These are phyloP conservation scores for Alternaria metachromatica DNA, from an alignment of 2,329 filamentous ascomycete genomes.

Conservation along the genomic window DNA sequence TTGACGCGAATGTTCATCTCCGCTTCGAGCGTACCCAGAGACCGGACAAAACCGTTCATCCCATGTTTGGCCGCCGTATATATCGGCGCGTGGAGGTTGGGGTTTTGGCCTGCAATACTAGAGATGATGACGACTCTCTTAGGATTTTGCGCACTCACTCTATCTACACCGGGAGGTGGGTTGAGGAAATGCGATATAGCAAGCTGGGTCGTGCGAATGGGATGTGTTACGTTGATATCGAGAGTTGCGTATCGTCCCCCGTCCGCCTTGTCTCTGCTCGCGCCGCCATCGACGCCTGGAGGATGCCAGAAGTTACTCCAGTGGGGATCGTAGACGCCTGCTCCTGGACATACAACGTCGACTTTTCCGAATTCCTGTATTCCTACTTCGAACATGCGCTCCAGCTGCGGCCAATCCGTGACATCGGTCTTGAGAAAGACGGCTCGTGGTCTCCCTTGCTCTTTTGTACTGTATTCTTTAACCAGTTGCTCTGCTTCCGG, in stretches of 20 bases:
- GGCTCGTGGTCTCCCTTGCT: conserved; percentile 40
- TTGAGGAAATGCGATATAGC: conserved; percentile 56
- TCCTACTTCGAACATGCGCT: conserved; percentile 41
- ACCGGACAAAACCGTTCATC: conserved; percentile 58
- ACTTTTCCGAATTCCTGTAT: conserved; percentile 41
- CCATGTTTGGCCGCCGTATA: conserved; percentile 57
- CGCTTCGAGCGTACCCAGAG: conserved; percentile 57
- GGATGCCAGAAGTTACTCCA: conserved; percentile 59
- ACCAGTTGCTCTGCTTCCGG: conserved; percentile 56
- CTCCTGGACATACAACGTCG: conserved; percentile 58
- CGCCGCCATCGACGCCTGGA: conserved; percentile 42
- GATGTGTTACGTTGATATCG: conserved; percentile 58
- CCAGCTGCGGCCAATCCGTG: conserved; percentile 44
- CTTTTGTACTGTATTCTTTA: conserved; percentile 31
- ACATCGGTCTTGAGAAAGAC: conserved; percentile 56
- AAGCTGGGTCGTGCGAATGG: conserved; percentile 56
- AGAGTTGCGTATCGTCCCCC: conserved; percentile 42
- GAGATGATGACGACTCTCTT: conserved; percentile 56
- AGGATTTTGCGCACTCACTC: conserved; percentile 49
- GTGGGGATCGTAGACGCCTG: conserved; percentile 57
- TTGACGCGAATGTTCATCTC: conserved; percentile 63
- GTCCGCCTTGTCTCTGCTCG: conserved; percentile 43
- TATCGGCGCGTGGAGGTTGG: conserved; percentile 45
- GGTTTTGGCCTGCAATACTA: conserved; percentile 53
- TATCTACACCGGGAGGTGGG: conserved; percentile 32